A percentile compares a stretch with the other conserved stretches of the same genome.
phyloP scores from a whole-genome alignment of 2,329 filamentous ascomycete genomes.

The Ascochyta rabiei region DNA sequence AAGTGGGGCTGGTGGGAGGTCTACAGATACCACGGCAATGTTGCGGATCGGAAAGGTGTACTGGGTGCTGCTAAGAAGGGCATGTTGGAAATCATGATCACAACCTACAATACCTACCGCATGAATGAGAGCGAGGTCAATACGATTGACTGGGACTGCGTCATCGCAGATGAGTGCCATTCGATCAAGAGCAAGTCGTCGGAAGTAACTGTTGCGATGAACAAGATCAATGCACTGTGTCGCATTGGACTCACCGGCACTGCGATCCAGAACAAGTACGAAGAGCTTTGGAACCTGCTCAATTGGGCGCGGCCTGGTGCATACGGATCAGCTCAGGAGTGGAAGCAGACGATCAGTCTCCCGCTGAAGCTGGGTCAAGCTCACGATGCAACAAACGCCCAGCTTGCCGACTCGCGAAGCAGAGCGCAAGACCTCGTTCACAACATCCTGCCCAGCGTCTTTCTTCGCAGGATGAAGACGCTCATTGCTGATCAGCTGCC shows the following conservation, averaged over 20 bases:
- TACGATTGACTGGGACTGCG: constrained; percentile 87
- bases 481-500: constrained; percentile 91
- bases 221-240: constrained; percentile 87
- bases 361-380: constrained; percentile 88
- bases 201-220: constrained; percentile 83
- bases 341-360: constrained; percentile 77
- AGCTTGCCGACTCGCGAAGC: constrained; percentile 79
- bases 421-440: constrained; percentile 85
- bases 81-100: constrained; percentile 87
- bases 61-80: constrained; percentile 76
- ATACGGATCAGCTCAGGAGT: constrained; percentile 71
- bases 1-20: constrained; percentile 97
- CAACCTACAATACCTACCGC: constrained; percentile 87
- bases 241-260: constrained; percentile 93
- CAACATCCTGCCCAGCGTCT: constrained; percentile 87
- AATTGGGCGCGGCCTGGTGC: constrained; percentile 93
- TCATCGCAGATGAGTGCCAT: constrained; percentile 94
- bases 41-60: constrained; percentile 69
- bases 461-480: constrained; percentile 89
- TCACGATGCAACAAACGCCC: constrained; percentile 83
- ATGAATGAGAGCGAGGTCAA: constrained; percentile 81
- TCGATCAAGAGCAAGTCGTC: constrained; percentile 79
- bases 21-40: constrained; percentile 76
- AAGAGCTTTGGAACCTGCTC: constrained; percentile 93
- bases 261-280: constrained; percentile 96